phyloP scores from a whole-genome alignment of 176 grass and related monocot species.

The Tillandsia leiboldiana region DNA sequence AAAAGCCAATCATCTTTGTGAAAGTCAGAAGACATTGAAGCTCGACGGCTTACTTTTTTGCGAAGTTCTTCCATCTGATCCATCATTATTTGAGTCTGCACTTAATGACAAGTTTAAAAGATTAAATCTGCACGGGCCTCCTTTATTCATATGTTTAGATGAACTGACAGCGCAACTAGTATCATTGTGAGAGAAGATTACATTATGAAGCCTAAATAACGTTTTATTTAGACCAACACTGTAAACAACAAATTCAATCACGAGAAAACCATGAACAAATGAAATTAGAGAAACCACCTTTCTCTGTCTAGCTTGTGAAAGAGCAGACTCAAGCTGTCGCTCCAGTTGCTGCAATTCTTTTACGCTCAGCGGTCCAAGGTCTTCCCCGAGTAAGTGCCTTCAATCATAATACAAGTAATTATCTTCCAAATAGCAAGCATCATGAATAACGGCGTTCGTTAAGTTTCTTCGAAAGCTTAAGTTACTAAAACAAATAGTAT shows the following conservation, averaged over 20 bases:
- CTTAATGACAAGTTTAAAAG: background rate
- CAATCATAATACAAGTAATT: background rate
- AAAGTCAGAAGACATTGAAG: too few relatives aligned
- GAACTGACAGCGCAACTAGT: too few relatives aligned
- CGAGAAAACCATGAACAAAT: background rate
- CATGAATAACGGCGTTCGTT: too few relatives aligned
- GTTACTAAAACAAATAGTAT: too few relatives aligned
- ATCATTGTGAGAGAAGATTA: too few relatives aligned
- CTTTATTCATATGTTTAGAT: background rate
- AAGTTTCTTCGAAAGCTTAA: too few relatives aligned
- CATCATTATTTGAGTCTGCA: constrained; percentile 88
- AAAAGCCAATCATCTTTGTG: too few relatives aligned
- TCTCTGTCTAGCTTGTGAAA: constrained; percentile 70
- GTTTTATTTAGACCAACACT: too few relatives aligned
- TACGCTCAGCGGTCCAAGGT: constrained; percentile 81
- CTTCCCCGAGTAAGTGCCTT: constrained; percentile 95
- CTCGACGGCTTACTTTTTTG: constrained; percentile 45
- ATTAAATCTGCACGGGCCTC: background rate
- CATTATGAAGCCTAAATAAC: too few relatives aligned
- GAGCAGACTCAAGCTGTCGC: constrained; percentile 79
- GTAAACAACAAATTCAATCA: background rate
- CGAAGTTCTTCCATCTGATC: constrained; percentile 93
- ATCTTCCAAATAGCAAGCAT: background rate
- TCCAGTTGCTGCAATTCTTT: constrained; percentile 95
- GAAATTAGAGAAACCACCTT: constrained; percentile 38